Evolutionary conservation across 1,139 yeast genomes (phyloP), one percentile per base, ranked within the genome.

Genomic region (Suhomyces taliae): DNA sequence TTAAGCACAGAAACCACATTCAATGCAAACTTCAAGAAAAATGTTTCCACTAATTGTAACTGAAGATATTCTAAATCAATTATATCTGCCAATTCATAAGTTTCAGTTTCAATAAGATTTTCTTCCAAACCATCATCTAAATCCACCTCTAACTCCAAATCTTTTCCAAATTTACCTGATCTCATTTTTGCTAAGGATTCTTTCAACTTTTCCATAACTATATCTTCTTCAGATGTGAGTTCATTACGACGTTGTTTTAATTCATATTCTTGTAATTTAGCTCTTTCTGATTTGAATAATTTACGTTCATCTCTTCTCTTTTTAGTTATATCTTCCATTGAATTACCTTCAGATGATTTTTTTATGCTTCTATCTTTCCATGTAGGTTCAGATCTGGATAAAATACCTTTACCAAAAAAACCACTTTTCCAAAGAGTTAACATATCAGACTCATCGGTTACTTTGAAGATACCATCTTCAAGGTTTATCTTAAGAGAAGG

Each of bases 301-400:
- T 79, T 75, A 38, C 99, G 75, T 57, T 87, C 90, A 27, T 74
- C 77, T 50, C 99, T 74, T 59, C 99, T 74, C 27, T 74, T 69
- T 41, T 78, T 77, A 1, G 97, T 91, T 31, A 90, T 67, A 54
- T 88, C 96, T 66, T 93, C 99, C 50, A 55, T 57, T 27, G 57
- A 46, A 6, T 48, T 34, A 9, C 37, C 46, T 45, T 85, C 73
- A 9, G 82, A 75, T 19, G 67, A 52, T 42, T 87, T 69, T 31
- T 76, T 69, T 12, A 54, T 56, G 1, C 89, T 83, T 46, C 98
- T 76, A 11, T 73, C 73, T 40, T 64, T 67, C 98, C 98, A 93
- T 0, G 96, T 83, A 0, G 99, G 97, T 58, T 93, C 97, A 49
- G 96, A 87, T 54, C 99, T 74, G 34, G 96, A 87, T 43, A 90